These are phyloP conservation scores for Fomitopsis pinicola DNA, from an alignment of 1,284 basidiomycete species.

Conservation along the genomic window DNA sequence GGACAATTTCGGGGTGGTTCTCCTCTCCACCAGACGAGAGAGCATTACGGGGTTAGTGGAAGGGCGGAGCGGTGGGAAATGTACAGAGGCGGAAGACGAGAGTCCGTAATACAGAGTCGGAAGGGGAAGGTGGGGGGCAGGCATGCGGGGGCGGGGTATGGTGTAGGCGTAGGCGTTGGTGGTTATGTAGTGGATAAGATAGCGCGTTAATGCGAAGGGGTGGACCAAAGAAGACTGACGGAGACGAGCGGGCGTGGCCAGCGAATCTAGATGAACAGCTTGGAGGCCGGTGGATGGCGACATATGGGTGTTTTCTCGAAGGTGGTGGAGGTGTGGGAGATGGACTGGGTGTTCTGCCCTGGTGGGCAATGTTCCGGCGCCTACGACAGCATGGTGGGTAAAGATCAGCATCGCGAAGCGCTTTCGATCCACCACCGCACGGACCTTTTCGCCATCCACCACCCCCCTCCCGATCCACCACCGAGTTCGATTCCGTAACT, in stretches of 20 bases:
- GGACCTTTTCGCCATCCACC: background rate
- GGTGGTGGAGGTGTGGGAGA: too few relatives aligned
- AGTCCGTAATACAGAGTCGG: background rate
- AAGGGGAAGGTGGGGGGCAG: background rate
- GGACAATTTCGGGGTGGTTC: background rate
- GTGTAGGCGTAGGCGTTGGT: background rate
- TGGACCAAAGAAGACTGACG: background rate
- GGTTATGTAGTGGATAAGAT: constrained; percentile 2
- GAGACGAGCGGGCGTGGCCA: background rate
- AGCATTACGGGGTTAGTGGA: background rate
- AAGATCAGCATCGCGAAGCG: background rate
- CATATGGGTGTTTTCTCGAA: background rate
- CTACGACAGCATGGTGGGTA: background rate
- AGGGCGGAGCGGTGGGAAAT: background rate
- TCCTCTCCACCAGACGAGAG: background rate
- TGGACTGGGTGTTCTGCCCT: background rate
- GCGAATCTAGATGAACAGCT: background rate
- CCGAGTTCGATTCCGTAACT: background rate
- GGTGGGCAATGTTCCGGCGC: background rate
- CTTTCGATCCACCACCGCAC: background rate
- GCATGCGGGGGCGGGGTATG: background rate
- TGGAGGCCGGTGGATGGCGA: background rate
- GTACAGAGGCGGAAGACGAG: background rate
- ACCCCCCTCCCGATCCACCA: background rate
- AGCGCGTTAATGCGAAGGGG: background rate